Evolutionary conservation across 2,329 filamentous ascomycete species (phyloP), one percentile per base, ranked within the genome.

Genomic region (Aphanocladium album): DNA sequence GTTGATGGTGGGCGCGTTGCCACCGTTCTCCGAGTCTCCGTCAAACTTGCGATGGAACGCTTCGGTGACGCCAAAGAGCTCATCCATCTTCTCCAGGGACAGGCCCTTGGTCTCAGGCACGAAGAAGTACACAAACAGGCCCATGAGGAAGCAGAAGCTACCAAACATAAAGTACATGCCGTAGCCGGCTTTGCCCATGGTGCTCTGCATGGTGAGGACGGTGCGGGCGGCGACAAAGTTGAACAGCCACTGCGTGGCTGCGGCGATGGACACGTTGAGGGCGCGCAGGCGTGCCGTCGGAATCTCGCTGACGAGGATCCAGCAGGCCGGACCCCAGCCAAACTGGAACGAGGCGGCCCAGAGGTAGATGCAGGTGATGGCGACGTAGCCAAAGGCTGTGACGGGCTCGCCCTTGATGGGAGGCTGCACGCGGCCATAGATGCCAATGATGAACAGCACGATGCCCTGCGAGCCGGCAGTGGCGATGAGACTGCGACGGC

Each of bases 241-340:
- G 72, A 90, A 90, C 5, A 90, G 72, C 87, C 87, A 89, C 67
- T 90, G 87, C 0, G 85, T 89, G 1, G 84, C 85, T 0, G 88
- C 87, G 0, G 82, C 87, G 51, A 90, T 77, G 1, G 87, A 82
- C 7, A 90, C 87, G 67, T 89, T 90, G 65, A 88, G 74, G 19
- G 83, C 84, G 60, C 88, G 77, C 8, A 90, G 77, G 37, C 88
- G 79, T 0, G 86, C 85, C 7, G 85, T 86, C 0, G 87, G 87
- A 61, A 90, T 90, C 72, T 91, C 88, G 27, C 70, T 73, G 3
- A 89, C 82, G 67, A 89, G 85, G 68, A 89, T 89, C 87, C 88
- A 90, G 74, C 85, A 89, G 35, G 85, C 85, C 0, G 86, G 86
- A 0, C 88, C 88, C 88, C 88, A 90, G 12, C 84, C 84, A 62